Base-by-base conservation (phyloP, 2,329 filamentous ascomycete genomes). In the Dactylellina haptotyla region DNA sequence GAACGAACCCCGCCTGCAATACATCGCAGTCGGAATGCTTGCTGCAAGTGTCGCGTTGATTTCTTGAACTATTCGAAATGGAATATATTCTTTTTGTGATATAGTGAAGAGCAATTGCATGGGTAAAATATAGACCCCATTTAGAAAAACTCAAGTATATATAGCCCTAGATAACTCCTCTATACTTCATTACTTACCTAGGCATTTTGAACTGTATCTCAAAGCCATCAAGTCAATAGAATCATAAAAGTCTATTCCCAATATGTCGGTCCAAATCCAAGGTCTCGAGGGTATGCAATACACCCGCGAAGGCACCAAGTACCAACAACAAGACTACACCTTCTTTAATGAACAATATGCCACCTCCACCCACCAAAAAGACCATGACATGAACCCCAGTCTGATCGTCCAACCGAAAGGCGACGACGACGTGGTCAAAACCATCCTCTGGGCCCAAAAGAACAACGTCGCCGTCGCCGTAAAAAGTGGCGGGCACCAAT, bases 341-440 rank as follows among this genome's bases (percentile, higher is more conserved):
- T 54, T 75, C 10, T 73, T 81, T 64, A 80, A 80, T 20, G 79
- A 81, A 28, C 82, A 84, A 76, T 84, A 84, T 77, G 83, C 83
- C 2, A 80, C 81, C 0, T 83, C 83, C 0, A 81, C 80, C 0
- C 80, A 84, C 69, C 78, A 80, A 9, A 54, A 77, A n/a, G 82
- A 83, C 14, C 82, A 81, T 39, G 77, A 83, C 46, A 82, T 84
- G 77, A 78, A 83, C 62, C 84, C 84, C 1, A 80, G 75, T 2
- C 77, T 84, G 25, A 84, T 85, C 43, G 77, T 84, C 0, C 81
- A 82, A 59, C 83, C 84, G 2, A 80, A 80, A 32, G 79, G 79
- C 39, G 81, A 83, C 20, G 76, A 82, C n/a, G 84, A 85, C 50
- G 82, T 85, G 56, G 76, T 79, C 6, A 75, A 76, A 4, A 78